Evolutionary conservation across 2,329 filamentous ascomycete species (phyloP).

Genomic region (Arthrinium phaeospermum): DNA sequence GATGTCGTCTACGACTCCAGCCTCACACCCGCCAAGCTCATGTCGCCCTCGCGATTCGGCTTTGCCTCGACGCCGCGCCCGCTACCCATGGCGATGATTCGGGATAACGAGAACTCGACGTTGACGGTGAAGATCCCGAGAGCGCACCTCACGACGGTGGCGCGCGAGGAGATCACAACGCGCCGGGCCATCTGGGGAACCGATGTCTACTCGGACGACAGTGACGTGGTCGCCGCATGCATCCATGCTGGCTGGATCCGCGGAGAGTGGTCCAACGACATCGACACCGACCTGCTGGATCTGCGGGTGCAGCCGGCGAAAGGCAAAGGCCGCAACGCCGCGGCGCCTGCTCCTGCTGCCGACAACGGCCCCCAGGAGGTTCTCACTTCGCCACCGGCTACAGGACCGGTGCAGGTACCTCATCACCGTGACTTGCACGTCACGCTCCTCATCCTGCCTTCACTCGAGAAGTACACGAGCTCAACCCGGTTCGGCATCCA

Average conservation of each 20-base stretch:
- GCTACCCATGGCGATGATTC: constrained; percentile 73
- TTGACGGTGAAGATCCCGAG: constrained; percentile 87
- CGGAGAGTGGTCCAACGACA: constrained; percentile 82
- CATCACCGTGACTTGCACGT: constrained; percentile 82
- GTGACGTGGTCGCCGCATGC: constrained; percentile 88
- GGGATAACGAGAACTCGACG: constrained; percentile 85
- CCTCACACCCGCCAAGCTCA: constrained; percentile 59
- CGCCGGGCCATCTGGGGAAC: constrained; percentile 89
- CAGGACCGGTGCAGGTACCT: constrained; percentile 68
- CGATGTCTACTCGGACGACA: constrained; percentile 94
- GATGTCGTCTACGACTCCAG: constrained; percentile 80
- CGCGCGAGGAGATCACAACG: constrained; percentile 83
- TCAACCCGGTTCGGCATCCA: constrained; percentile 81
- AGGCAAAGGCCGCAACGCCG: constrained; percentile 36
- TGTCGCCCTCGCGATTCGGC: constrained; percentile 49
- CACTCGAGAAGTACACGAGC: constrained; percentile 76
- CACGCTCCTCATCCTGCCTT: constrained; percentile 81
- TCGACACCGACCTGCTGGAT: constrained; percentile 72
- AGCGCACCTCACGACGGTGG: constrained; percentile 71
- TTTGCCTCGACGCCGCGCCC: constrained; percentile 68
- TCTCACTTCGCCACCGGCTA: constrained; percentile 59
- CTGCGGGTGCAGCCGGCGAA: constrained; percentile 50
- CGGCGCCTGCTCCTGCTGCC: constrained; percentile 24
- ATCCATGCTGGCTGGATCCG: constrained; percentile 93
- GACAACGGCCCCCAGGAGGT: constrained; percentile 46